Percentiles rank a stretch among this genome's conserved stretches.
phyloP scores from a whole-genome alignment of 208 protist species.

The Trypanosoma conorhini region DNA sequence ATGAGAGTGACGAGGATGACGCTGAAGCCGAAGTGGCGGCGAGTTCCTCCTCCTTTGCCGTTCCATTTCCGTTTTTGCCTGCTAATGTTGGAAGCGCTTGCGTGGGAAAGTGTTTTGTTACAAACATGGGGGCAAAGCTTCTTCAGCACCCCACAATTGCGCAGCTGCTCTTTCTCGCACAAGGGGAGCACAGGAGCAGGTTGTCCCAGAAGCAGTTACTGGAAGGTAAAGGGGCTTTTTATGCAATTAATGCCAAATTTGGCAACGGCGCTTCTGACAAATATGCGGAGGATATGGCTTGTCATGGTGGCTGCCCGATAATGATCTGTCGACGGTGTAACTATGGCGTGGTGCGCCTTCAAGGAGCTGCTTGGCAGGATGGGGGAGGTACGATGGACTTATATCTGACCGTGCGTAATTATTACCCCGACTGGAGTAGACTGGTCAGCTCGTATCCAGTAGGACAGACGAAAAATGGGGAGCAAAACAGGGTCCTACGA shows the following conservation, averaged over 20 bases:
- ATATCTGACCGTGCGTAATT: conserved; percentile 86
- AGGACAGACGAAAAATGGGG: conserved; percentile 31
- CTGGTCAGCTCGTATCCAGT: conserved; percentile 56
- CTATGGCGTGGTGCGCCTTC: conserved; percentile 78
- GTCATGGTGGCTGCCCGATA: conserved; percentile 63
- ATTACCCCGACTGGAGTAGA: conserved; percentile 87
- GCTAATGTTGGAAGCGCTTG: conserved; percentile 34
- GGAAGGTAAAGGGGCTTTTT: conserved; percentile 64
- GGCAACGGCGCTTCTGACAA: conserved; percentile 74
- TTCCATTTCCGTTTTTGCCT: conserved; percentile 63
- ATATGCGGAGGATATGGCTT: conserved; percentile 27
- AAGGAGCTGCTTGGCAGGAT: conserved; percentile 76
- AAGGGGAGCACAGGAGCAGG: conserved; percentile 28
- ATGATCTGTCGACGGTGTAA: conserved; percentile 73
- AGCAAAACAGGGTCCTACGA: conserved; percentile 36
- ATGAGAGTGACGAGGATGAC: conserved; percentile 51
- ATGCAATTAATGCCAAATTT: conserved; percentile 40
- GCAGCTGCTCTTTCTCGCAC: conserved; percentile 39
- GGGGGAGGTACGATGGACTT: conserved; percentile 47
- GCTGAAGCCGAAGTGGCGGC: neutral
- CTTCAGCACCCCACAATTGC: conserved; percentile 41
- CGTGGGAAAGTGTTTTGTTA: conserved; percentile 61
- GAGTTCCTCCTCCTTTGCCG: conserved; percentile 28
- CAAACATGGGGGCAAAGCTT: conserved; percentile 37
- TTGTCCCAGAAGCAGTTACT: conserved; percentile 31